Evolutionary conservation across 2,329 filamentous ascomycete genomes (phyloP), one percentile per base, ranked within the genome.

Genomic region (Alternaria sp.): DNA sequence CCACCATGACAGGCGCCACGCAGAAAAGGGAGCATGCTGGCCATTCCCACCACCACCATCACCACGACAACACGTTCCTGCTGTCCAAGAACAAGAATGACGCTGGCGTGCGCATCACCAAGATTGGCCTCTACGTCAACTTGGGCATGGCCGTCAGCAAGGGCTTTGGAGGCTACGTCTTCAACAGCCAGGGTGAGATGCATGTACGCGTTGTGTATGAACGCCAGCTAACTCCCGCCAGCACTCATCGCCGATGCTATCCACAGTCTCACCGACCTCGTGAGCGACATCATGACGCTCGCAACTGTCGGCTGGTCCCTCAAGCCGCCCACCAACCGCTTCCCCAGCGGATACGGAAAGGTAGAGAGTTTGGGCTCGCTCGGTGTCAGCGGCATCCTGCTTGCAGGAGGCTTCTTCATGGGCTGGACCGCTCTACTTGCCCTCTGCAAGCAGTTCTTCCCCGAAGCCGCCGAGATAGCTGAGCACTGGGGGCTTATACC

Each of bases 281-380:
- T 96, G 62, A 97, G 94, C 54, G 95, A 99, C 78, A 86, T 99
- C 70, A 88, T 97, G 78, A 99, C 95, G 1, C 86, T 99, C 20
- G 92, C 92, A 16, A 99, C 95, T 9, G 94, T 99, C 47, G 94
- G 94, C 20, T 97, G 92, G 89, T 96, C 94, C 61, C 81, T 98
- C 61, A 93, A 91, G 71, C 90, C 92, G 6, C 93, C 95, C 0
- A 92, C 91, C 11, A 86, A 91, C 55, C 87, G 87, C 41, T 99
- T 97, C 75, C 95, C 95, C 2, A 88, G 89, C 71, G 95, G 95
- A 2, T 99, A 96, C 76, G 95, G 95, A 75, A 99, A 99, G 82
- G 87, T 99, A n/a, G 95, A 99, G 83, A 97, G 93, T 72, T 81
- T 99, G 75, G 95, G 95, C 20, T 95, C 93, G 22, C 82, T 99